Conservation (phyloP, 2,329 filamentous ascomycete genomes). For the Sporothrix curviconia region DNA sequence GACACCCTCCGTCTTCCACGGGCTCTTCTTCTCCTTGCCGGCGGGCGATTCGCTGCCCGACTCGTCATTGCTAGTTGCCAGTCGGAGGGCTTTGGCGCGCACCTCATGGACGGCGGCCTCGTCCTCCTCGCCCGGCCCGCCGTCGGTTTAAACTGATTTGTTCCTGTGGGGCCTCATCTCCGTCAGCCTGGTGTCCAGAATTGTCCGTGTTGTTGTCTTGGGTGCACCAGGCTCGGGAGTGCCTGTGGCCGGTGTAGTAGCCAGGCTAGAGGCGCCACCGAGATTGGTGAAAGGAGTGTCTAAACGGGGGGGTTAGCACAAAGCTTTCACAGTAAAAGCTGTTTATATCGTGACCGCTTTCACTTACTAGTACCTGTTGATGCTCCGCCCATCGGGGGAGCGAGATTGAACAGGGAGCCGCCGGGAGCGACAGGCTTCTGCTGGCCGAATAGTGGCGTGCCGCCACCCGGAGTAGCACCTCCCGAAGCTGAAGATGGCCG, state of each 20-base stretch:
- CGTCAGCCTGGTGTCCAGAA: slow-evolving; percentile 41
- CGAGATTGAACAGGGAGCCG: slow-evolving; percentile 27
- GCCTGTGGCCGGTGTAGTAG: slow-evolving; percentile 52
- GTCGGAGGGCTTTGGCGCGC: slow-evolving; percentile 62
- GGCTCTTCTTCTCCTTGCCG: slow-evolving; percentile 39
- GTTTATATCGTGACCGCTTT: no score
- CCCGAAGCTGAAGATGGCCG: slow-evolving; percentile 27
- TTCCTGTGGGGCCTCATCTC: slow-evolving; percentile 55
- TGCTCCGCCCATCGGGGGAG: slow-evolving; percentile 30
- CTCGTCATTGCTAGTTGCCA: slow-evolving; percentile 40
- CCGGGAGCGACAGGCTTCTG: slow-evolving; percentile 24
- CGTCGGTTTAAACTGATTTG: slow-evolving; percentile 64
- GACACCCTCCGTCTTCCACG: slow-evolving; percentile 64
- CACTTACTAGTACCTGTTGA: slow-evolving; percentile 39
- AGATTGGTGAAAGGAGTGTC: slow-evolving; percentile 48
- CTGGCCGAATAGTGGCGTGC: slow-evolving; percentile 23
- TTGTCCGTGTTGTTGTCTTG: slow-evolving; percentile 32
- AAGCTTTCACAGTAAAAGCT: no score
- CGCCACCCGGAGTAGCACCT: slow-evolving; percentile 26
- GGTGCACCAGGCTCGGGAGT: slow-evolving; percentile 51
- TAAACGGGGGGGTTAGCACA: slow-evolving; percentile 27
- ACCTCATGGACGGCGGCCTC: slow-evolving; percentile 66
- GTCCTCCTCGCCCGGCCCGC: slow-evolving; percentile 62
- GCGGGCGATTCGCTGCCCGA: slow-evolving; percentile 40
- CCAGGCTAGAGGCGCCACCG: slow-evolving; percentile 54